phyloP scores from a whole-genome alignment of 352 stramenopile species.

The Phytopythium ostracodes region DNA sequence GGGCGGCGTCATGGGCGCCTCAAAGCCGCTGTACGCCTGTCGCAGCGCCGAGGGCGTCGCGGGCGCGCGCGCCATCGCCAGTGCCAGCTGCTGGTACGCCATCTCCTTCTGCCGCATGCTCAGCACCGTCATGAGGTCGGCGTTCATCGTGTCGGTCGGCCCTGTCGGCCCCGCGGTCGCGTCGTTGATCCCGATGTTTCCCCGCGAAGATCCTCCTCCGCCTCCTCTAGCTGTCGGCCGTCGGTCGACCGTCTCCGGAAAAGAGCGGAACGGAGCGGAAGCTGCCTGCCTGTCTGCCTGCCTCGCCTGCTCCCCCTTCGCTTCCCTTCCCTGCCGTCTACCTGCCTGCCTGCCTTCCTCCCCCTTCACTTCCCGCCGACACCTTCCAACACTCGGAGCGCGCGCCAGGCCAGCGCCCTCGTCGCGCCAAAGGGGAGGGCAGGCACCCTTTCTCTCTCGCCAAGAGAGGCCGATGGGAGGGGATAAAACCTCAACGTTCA shows the following conservation, averaged over 20 bases:
- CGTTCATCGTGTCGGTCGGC: conserved; percentile 29
- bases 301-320: conserved; percentile 1
- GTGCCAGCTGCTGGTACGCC: conserved; percentile 65
- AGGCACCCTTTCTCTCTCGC: not conserved
- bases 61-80: conserved; percentile 19
- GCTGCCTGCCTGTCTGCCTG: conserved; percentile 9
- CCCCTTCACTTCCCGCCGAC: conserved; percentile 26
- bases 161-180: not conserved
- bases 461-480: too few species aligned
- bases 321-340: conserved; percentile 4
- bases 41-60: conserved; percentile 8
- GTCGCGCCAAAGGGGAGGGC: not conserved
- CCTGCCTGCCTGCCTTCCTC: conserved; percentile 5
- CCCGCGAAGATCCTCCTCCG: not conserved
- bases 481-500: not conserved
- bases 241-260: not conserved
- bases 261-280: not conserved
- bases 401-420: not conserved
- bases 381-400: conserved; percentile 31
- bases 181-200: not conserved
- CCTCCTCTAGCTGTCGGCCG: not conserved
- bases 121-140: conserved; percentile 68
- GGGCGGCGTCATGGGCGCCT: conserved; percentile 8
- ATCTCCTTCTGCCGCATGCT: conserved; percentile 84
- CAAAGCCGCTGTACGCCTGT: conserved; percentile 4